Conservation (phyloP, 306 rosid species). For the Rubus idaeus region DNA sequence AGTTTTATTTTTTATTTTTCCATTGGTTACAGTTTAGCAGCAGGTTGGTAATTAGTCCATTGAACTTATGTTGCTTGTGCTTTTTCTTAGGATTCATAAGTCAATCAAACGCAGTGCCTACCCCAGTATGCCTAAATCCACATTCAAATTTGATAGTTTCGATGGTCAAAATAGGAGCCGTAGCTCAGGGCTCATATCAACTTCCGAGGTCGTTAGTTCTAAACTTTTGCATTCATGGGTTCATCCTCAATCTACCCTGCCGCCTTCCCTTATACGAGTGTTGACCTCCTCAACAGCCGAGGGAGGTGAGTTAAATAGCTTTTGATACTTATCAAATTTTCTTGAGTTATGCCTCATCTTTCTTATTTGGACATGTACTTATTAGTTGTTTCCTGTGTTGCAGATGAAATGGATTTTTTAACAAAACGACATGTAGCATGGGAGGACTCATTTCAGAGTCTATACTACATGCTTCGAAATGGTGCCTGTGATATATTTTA, state of each 20-base stretch:
- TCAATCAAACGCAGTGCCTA: conserved; percentile 34
- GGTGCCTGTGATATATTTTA: conserved; percentile 79
- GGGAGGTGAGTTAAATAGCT: conserved; percentile 50
- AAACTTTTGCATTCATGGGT: conserved; percentile 76
- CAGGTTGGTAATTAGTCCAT: not conserved
- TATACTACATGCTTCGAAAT: conserved; percentile 81
- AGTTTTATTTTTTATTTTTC: not conserved
- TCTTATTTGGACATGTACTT: conserved; percentile 19
- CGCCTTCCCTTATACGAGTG: conserved; percentile 65
- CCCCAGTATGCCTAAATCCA: conserved; percentile 34
- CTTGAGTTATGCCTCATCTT: not conserved
- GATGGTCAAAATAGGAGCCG: conserved; percentile 38
- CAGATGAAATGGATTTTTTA: conserved; percentile 74
- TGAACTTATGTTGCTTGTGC: not conserved
- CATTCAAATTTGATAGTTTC: conserved; percentile 29
- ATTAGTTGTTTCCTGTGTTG: conserved; percentile 17
- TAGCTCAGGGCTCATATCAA: conserved; percentile 23
- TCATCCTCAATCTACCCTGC: conserved; percentile 86
- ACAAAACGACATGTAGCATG: conserved; percentile 67
- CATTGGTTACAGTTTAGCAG: not conserved
- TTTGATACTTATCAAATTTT: not conserved
- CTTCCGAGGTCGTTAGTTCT: conserved; percentile 35
- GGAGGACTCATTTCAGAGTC: conserved; percentile 90
- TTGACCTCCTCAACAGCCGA: conserved; percentile 65
- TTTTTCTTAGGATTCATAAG: conserved; percentile 43